Conservation (phyloP, 2,329 filamentous ascomycete genomes). For the Calycina marina region DNA sequence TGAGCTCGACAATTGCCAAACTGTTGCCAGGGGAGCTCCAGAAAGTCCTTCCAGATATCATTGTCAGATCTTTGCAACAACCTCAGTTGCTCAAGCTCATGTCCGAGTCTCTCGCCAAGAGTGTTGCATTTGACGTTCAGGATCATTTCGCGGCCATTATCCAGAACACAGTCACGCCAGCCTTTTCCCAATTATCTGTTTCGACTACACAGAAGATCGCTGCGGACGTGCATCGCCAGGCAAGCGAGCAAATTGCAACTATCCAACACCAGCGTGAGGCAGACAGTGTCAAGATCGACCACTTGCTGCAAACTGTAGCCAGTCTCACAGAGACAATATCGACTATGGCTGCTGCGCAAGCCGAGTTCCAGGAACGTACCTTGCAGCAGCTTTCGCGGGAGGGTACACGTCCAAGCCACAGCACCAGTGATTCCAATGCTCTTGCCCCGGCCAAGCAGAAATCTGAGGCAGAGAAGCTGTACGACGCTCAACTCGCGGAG, state of each 20-base stretch:
- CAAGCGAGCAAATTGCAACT: constrained; percentile 19
- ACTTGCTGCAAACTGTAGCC: constrained; percentile 52
- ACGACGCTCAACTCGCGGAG: constrained; percentile 37
- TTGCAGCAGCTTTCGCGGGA: constrained; percentile 30
- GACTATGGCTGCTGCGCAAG: constrained; percentile 53
- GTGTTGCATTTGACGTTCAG: constrained; percentile 54
- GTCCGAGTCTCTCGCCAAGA: constrained; percentile 54
- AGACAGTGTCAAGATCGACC: constrained; percentile 49
- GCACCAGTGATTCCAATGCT: constrained; percentile 2
- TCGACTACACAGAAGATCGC: constrained; percentile 54
- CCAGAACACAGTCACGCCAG: constrained; percentile 48
- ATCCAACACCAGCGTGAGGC: constrained; percentile 19
- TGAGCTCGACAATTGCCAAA: constrained; percentile 26
- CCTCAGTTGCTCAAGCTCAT: constrained; percentile 59
- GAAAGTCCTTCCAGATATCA: constrained; percentile 48
- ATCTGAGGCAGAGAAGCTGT: constrained; percentile 36
- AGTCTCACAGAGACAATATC: constrained; percentile 55
- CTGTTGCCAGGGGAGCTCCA: constrained; percentile 50
- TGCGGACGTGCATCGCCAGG: constrained; percentile 50
- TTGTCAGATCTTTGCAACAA: constrained; percentile 56
- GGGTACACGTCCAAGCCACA: constrained; percentile 4
- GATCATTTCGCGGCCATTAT: constrained; percentile 48
- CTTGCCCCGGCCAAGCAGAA: constrained; percentile 24
- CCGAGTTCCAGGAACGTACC: constrained; percentile 51
- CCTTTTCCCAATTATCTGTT: constrained; percentile 48